A percentile compares a stretch with the other conserved stretches of the same genome.
Evolutionary conservation across 805 yeast genomes (phyloP).

Genomic region (Torulaspora quercuum): DNA sequence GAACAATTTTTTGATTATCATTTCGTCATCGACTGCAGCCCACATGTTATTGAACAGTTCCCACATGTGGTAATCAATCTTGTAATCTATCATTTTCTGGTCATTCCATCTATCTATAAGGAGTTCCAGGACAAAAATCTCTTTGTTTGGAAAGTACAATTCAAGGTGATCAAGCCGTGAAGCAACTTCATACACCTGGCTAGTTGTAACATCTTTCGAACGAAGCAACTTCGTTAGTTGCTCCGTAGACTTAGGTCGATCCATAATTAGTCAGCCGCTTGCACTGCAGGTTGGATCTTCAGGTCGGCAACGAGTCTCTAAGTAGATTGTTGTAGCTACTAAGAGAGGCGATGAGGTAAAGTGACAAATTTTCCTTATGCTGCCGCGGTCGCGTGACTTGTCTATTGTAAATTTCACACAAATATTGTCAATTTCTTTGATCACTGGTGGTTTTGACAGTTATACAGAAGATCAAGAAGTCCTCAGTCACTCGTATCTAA

Average conservation of each 20-base stretch:
- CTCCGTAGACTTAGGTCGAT: constrained; percentile 41
- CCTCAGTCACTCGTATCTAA: no score
- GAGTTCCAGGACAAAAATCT: constrained; percentile 54
- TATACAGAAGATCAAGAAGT: no score
- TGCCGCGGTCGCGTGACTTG: constrained; percentile 7
- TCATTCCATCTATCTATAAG: constrained; percentile 60
- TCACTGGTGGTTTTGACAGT: no score
- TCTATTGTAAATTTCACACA: not conserved
- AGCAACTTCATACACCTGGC: constrained; percentile 42
- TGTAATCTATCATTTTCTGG: constrained; percentile 42
- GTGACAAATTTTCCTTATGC: constrained; percentile 12
- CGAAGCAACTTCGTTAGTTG: constrained; percentile 56
- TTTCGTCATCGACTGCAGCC: constrained; percentile 31
- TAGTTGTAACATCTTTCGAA: constrained; percentile 45
- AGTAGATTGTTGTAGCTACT: not conserved
- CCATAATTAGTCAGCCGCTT: no score
- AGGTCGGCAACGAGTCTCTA: no score
- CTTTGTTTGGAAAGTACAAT: constrained; percentile 53
- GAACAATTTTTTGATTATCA: constrained; percentile 40
- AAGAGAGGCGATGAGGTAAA: constrained; percentile 16
- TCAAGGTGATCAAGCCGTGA: constrained; percentile 35
- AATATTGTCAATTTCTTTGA: no score
- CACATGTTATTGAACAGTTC: constrained; percentile 43
- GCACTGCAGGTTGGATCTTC: no score
- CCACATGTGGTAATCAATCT: constrained; percentile 48